Evolutionary conservation across 1,284 basidiomycete genomes (phyloP), one percentile per base, ranked within the genome.

Genomic region (Ustilago vetiveriae): DNA sequence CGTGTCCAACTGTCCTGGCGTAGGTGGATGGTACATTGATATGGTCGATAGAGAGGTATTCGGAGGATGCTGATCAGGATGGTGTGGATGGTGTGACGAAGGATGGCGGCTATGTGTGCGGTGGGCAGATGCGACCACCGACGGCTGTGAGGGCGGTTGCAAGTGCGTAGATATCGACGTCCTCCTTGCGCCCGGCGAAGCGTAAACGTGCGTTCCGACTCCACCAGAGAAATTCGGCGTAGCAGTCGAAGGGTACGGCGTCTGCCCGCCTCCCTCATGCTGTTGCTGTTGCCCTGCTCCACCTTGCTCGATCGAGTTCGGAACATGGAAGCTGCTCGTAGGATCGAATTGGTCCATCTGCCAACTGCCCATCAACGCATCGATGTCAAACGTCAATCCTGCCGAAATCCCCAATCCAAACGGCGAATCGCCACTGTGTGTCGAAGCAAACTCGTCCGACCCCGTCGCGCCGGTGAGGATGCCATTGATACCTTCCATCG

Each of bases 281-380:
- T 30, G 29, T 14, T 30, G 39, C 16, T 43, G 44, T 26, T 47
- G 39, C 13, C n/a, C 27, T 4, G 33, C 23, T 16, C 13, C 37
- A 16, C 43, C 51, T 17, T 53, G 49, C 36, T 30, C 26, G 6
- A 33, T 3, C n/a, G 45, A 37, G 9, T 46, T 35, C 5, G 46
- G 42, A 16, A 42, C 43, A 49, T 56, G 47, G 42, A 56, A 52
- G n/a, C 37, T 37, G 9, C 30, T 22, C 29, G 46, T 26, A 6
- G 65, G 53, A 38, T 62, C 65, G 24, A 57, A 62, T 6, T 52
- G 36, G 21, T 63, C 69, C 48, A 64, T 62, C 44, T 47, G 44
- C 63, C 69, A 66, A 30, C 59, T 57, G 5, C 58, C 69, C 58
- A 66, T 62, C 39, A 72, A 29, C 16, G 63, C 69, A 30, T 72